Evolutionary conservation across 805 yeast genomes (phyloP).

Genomic region (Kodamaea hsintzibuensis): DNA sequence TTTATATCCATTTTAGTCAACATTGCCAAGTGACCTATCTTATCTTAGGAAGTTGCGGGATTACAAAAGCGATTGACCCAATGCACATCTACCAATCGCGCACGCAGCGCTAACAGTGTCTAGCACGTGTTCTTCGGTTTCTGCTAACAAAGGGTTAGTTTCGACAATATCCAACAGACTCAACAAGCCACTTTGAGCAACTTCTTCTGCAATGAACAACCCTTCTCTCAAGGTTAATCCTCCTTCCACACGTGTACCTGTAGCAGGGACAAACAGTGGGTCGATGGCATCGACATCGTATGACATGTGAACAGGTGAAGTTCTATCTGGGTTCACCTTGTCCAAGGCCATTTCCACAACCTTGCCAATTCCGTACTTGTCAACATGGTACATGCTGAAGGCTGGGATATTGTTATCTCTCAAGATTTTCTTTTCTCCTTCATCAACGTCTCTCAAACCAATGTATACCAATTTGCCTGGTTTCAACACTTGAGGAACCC

Average conservation of each 20-base stretch:
- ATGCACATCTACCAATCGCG: conserved; percentile 88
- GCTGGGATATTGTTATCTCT: conserved; percentile 75
- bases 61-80: conserved; percentile 84
- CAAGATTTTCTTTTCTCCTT: conserved; percentile 76
- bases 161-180: conserved; percentile 91
- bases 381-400: conserved; percentile 94
- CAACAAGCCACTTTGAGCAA: conserved; percentile 86
- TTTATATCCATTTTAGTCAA: not conserved
- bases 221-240: conserved; percentile 95
- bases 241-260: conserved; percentile 97
- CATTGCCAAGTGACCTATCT: not conserved
- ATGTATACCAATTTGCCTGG: conserved; percentile 81
- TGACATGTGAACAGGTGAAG: conserved; percentile 79
- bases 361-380: conserved; percentile 86
- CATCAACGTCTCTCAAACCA: conserved; percentile 92
- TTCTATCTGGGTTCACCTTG: conserved; percentile 66
- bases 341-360: conserved; percentile 91
- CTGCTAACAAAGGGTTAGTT: conserved; percentile 86
- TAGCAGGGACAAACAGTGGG: conserved; percentile 91
- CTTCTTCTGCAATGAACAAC: conserved; percentile 84
- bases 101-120: conserved; percentile 91
- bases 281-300: conserved; percentile 98
- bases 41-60: not conserved
- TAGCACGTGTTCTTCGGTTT: conserved; percentile 67
- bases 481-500: conserved; percentile 75